Evolutionary conservation across 2,329 filamentous ascomycete species (phyloP).

Genomic region (Pezicula carpinea): DNA sequence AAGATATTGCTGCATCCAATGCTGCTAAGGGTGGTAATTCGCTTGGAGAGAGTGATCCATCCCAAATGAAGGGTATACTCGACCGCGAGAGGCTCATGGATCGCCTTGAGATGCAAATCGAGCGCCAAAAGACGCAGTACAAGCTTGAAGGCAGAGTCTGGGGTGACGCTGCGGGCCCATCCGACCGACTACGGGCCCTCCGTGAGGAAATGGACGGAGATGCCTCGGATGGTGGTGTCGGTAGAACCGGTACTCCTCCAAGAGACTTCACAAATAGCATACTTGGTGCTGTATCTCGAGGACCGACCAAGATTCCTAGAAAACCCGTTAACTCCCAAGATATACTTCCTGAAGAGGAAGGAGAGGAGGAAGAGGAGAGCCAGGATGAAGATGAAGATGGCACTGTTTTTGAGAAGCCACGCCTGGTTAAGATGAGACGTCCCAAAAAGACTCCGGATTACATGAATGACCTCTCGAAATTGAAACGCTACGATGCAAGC

Average conservation of each 20-base stretch:
- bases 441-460: conserved; percentile 57
- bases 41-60: conserved; percentile 60
- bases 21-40: conserved; percentile 54
- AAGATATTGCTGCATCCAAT: conserved; percentile 89
- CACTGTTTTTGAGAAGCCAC: conserved; percentile 62
- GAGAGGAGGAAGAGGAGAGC: conserved; percentile 20
- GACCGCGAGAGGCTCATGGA: conserved; percentile 92
- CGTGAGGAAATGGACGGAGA: conserved; percentile 89
- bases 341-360: conserved; percentile 29
- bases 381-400: conserved; percentile 49
- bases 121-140: conserved; percentile 95
- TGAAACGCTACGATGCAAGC: conserved; percentile 63
- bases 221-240: conserved; percentile 37
- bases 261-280: conserved; percentile 67
- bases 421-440: conserved; percentile 72
- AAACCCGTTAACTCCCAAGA: conserved; percentile 44
- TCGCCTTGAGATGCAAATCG: conserved; percentile 88
- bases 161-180: conserved; percentile 77
- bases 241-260: conserved; percentile 39
- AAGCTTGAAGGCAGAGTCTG: conserved; percentile 93
- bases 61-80: conserved; percentile 84
- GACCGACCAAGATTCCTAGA: conserved; percentile 48
- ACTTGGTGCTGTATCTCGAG: conserved; percentile 65
- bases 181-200: conserved; percentile 84
- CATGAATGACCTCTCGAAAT: conserved; percentile 69